Conservation (phyloP, 108 stramenopile species). For the Pseudonitzschia delicatissima region DNA sequence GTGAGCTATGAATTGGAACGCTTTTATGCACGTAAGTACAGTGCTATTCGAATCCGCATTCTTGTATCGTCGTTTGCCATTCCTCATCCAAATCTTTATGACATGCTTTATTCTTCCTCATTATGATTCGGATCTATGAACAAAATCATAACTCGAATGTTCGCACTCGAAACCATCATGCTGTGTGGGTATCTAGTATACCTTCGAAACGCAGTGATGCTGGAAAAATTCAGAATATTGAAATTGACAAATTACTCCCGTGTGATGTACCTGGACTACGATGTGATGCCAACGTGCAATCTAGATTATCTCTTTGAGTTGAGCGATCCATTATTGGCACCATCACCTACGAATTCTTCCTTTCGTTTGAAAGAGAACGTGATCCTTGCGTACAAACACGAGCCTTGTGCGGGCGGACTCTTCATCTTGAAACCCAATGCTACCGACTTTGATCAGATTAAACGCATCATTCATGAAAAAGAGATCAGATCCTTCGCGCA, state of each 20-base stretch:
- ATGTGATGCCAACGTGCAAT: conserved; percentile 55
- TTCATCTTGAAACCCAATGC: conserved; percentile 50
- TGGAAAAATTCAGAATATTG: conserved; percentile 16
- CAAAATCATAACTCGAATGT: too few relatives aligned
- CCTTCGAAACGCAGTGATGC: background rate
- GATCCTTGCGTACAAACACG: conserved; percentile 31
- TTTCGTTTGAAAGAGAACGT: conserved; percentile 36
- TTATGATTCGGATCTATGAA: too few relatives aligned
- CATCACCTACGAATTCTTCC: conserved; percentile 6
- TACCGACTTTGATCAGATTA: conserved; percentile 26
- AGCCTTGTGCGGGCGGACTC: conserved; percentile 46
- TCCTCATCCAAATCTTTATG: too few relatives aligned
- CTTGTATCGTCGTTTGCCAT: too few relatives aligned
- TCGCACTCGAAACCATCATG: too few relatives aligned
- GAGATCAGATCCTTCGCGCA: conserved; percentile 20
- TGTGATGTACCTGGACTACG: conserved; percentile 63
- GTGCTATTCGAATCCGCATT: too few relatives aligned
- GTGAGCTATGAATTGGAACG: background rate
- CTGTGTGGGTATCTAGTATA: too few relatives aligned
- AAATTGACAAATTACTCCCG: conserved; percentile 49
- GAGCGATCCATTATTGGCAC: background rate
- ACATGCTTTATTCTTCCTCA: too few relatives aligned
- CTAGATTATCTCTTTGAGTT: conserved; percentile 53
- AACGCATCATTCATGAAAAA: conserved; percentile 21
- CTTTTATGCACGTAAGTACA: background rate